These are phyloP conservation scores for Leucocoprinus sp. DNA, from an alignment of 768 basidiomycete genomes.

Conservation along the genomic window DNA sequence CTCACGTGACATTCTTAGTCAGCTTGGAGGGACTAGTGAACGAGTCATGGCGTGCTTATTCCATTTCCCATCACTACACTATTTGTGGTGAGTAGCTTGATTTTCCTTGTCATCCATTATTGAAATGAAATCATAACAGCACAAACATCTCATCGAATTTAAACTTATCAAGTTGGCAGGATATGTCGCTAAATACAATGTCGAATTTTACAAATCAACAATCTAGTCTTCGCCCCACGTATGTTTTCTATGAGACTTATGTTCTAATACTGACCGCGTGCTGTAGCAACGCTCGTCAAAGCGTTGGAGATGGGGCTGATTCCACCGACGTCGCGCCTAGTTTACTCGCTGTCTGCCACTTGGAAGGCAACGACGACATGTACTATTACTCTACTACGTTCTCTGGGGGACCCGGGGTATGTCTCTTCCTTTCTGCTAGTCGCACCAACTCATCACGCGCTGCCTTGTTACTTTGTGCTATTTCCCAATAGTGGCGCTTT, in stretches of 20 bases:
- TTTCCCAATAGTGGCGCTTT: constrained; percentile 69
- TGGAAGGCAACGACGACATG: constrained; percentile 73
- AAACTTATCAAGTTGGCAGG: constrained; percentile 72
- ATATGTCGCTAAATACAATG: constrained; percentile 68
- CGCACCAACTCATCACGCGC: constrained; percentile 1
- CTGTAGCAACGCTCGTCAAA: constrained; percentile 85
- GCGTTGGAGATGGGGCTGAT: constrained; percentile 96
- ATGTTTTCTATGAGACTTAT: constrained; percentile 21
- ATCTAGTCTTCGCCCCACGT: constrained; percentile 97
- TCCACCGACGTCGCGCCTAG: constrained; percentile 63
- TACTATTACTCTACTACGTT: constrained; percentile 92
- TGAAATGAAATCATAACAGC: background rate
- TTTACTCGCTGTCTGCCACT: constrained; percentile 80
- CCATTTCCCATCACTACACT: constrained; percentile 14
- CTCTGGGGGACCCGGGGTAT: constrained; percentile 87
- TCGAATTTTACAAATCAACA: constrained; percentile 65
- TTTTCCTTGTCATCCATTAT: constrained; percentile 5
- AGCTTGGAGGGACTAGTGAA: constrained; percentile 10
- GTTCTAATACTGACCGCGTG: constrained; percentile 14
- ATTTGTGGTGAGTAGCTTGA: constrained; percentile 8
- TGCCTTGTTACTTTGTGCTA: constrained; percentile 7
- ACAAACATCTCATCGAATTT: constrained; percentile 14
- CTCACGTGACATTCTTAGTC: constrained; percentile 17
- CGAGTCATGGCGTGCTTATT: constrained; percentile 9
- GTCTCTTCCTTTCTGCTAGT: constrained; percentile 19